These are phyloP conservation scores for Xanthoconium separans DNA, from an alignment of 1,284 basidiomycete species.

Conservation along the genomic window DNA sequence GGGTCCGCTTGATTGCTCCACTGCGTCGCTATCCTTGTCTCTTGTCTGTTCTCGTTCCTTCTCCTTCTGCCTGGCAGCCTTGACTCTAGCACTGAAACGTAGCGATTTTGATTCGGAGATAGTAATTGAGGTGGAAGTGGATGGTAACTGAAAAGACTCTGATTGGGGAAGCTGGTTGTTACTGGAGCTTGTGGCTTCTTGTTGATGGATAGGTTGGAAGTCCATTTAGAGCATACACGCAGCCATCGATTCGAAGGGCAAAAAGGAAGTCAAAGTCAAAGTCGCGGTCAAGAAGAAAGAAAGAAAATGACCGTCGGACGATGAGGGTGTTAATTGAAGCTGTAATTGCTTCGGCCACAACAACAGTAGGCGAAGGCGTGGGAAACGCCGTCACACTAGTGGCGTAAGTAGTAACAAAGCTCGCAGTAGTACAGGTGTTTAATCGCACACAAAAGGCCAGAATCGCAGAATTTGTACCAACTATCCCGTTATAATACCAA, in stretches of 20 bases:
- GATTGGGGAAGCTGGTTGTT: conserved; percentile 37
- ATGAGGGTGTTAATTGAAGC: conserved; percentile 29
- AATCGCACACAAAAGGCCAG: too few species aligned
- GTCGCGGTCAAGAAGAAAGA: conserved; percentile 29
- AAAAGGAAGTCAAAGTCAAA: conserved; percentile 23
- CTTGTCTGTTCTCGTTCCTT: conserved; percentile 45
- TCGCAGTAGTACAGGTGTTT: too few species aligned
- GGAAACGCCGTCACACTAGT: conserved; percentile 23
- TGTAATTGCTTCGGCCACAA: conserved; percentile 22
- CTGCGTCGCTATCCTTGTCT: conserved; percentile 40
- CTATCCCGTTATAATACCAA: conserved; percentile 6
- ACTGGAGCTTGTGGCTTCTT: conserved; percentile 68
- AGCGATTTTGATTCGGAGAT: conserved; percentile 49
- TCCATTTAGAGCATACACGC: conserved; percentile 82
- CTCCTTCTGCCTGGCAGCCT: conserved; percentile 70
- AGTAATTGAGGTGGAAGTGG: conserved; percentile 33
- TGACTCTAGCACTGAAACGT: conserved; percentile 73
- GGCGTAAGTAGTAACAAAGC: background rate
- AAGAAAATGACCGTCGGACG: conserved; percentile 14
- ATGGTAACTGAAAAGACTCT: conserved; percentile 37
- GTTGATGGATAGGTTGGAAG: conserved; percentile 66
- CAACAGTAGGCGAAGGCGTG: conserved; percentile 29
- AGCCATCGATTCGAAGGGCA: conserved; percentile 68
- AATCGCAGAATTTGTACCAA: too few species aligned
- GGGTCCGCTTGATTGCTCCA: conserved; percentile 39